Evolutionary conservation across 257 asterid genomes (phyloP).

Genomic region (Plectranthus barbatus): DNA sequence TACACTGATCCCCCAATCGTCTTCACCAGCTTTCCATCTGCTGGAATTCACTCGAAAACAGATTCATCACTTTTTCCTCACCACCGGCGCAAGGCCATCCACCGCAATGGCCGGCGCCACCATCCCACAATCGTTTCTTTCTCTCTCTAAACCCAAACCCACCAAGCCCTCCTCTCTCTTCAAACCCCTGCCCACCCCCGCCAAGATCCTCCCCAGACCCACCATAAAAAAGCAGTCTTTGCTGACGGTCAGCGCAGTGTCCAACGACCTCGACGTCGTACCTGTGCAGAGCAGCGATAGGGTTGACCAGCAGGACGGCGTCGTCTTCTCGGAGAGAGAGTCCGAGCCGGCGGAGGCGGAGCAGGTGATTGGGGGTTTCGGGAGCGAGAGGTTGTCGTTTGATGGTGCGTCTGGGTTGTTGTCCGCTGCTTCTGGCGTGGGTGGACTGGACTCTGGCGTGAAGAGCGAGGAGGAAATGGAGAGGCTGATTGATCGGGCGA

Average conservation of each 20-base stretch:
- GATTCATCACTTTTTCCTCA: background rate
- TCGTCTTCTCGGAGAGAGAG: constrained; percentile 31
- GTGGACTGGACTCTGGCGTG: constrained; percentile 26
- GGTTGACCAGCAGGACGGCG: constrained; percentile 47
- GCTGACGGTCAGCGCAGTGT: constrained; percentile 26
- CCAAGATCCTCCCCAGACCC: constrained; percentile 11
- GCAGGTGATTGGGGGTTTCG: constrained; percentile 60
- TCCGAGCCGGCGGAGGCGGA: constrained; percentile 30
- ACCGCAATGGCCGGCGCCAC: constrained; percentile 31
- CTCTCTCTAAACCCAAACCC: constrained; percentile 36
- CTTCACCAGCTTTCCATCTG: background rate
- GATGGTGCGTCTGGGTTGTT: constrained; percentile 49
- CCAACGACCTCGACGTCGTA: constrained; percentile 33
- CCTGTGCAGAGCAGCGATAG: constrained; percentile 50
- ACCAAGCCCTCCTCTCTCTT: constrained; percentile 18
- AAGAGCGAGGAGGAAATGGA: constrained; percentile 30
- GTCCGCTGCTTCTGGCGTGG: constrained; percentile 38
- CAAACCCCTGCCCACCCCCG: constrained; percentile 14
- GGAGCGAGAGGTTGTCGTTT: constrained; percentile 49
- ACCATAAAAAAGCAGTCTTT: constrained; percentile 15
- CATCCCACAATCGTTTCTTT: constrained; percentile 34
- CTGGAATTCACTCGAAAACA: constrained; percentile 9
- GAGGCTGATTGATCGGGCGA: constrained; percentile 49
- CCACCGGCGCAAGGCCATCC: constrained; percentile 18
- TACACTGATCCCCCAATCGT: no score